These are phyloP conservation scores for Yarrowia sp. DNA, from an alignment of 805 yeast genomes.

Conservation along the genomic window DNA sequence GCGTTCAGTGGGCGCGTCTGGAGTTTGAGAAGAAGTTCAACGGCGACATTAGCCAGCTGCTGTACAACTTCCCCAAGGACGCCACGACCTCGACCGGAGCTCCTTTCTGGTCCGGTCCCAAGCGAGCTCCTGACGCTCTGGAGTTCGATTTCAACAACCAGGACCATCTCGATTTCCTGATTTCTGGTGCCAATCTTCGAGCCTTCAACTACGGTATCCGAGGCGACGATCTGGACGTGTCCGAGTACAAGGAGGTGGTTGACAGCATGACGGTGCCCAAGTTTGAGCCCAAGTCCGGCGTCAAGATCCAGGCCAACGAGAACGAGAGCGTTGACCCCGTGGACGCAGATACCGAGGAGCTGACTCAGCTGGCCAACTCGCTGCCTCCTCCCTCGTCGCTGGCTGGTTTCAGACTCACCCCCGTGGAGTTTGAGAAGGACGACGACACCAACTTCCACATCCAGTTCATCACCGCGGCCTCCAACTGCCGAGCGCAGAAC, in stretches of 20 bases:
- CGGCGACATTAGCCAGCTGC: constrained; percentile 85
- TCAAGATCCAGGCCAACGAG: constrained; percentile 83
- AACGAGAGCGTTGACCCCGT: constrained; percentile 84
- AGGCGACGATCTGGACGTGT: constrained; percentile 63
- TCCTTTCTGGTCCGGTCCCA: constrained; percentile 98
- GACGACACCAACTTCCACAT: constrained; percentile 97
- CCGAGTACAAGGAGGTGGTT: constrained; percentile 62
- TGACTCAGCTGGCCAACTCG: constrained; percentile 72
- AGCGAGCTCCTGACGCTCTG: constrained; percentile 92
- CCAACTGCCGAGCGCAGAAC: constrained; percentile 93
- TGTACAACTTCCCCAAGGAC: constrained; percentile 94
- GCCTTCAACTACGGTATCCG: constrained; percentile 90
- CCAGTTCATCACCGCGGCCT: constrained; percentile 93
- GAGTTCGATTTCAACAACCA: constrained; percentile 74
- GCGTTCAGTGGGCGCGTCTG: constrained; percentile 92
- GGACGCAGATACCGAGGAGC: constrained; percentile 63
- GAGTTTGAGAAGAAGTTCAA: constrained; percentile 86
- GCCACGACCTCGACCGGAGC: constrained; percentile 89
- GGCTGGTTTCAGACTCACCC: constrained; percentile 83
- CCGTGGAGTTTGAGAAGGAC: constrained; percentile 98
- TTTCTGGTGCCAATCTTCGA: constrained; percentile 88
- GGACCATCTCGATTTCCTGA: constrained; percentile 82
- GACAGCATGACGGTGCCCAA: constrained; percentile 60
- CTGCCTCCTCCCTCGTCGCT: constrained; percentile 88
- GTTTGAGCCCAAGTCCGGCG: constrained; percentile 75